A percentile compares a stretch with the other conserved stretches of the same genome.
Conservation (phyloP, 2,329 filamentous ascomycete species). For the Calonectria pteridis region DNA sequence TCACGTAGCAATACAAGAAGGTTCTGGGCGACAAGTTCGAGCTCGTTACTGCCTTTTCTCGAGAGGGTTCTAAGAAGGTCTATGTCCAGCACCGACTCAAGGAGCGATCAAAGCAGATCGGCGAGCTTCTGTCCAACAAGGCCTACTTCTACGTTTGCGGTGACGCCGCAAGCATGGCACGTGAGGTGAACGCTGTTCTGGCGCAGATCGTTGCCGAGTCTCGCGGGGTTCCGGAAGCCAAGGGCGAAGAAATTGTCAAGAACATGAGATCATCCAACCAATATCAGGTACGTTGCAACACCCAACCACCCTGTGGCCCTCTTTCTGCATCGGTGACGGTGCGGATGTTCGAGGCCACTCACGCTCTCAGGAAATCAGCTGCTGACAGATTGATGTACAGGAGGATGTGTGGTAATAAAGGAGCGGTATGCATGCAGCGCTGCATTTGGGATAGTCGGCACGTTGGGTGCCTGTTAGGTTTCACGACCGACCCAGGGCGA, state of each 20-base stretch:
- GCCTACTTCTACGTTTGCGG: constrained; percentile 99
- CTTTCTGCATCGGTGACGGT: background rate
- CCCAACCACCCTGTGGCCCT: background rate
- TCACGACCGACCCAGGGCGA: constrained; percentile 30
- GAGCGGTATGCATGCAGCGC: constrained; percentile 22
- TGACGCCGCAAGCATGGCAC: constrained; percentile 96
- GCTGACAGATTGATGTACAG: constrained; percentile 53
- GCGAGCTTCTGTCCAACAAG: constrained; percentile 85
- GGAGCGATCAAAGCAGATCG: constrained; percentile 85
- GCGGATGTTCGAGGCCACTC: background rate
- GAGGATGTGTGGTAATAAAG: constrained; percentile 79
- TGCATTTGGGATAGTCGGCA: constrained; percentile 37
- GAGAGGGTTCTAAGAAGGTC: constrained; percentile 87
- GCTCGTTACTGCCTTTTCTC: constrained; percentile 94
- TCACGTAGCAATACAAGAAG: constrained; percentile 80
- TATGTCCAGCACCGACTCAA: constrained; percentile 96
- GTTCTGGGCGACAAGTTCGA: constrained; percentile 90
- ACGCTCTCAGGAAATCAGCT: constrained; percentile 5
- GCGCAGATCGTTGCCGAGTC: constrained; percentile 88
- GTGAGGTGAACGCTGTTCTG: constrained; percentile 90
- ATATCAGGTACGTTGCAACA: constrained; percentile 80
- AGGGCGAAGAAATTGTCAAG: constrained; percentile 97
- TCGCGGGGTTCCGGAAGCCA: constrained; percentile 83
- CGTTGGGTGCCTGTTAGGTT: constrained; percentile 39
- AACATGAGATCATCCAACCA: constrained; percentile 94